Base-by-base conservation (phyloP, 2,329 filamentous ascomycete species). In the Ophiostoma triangulosporum region DNA sequence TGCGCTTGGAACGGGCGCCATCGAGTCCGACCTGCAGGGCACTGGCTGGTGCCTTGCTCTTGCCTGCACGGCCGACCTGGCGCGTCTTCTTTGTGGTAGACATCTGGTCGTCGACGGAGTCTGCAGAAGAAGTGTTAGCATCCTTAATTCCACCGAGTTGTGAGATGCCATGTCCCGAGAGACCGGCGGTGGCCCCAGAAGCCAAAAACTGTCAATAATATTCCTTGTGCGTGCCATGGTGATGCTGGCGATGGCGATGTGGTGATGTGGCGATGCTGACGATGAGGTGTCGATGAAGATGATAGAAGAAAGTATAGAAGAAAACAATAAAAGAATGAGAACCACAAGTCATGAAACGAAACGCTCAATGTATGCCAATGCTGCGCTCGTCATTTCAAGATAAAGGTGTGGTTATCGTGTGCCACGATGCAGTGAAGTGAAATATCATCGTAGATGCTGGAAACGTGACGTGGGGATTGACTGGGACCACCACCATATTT, bases 51-150 rank as follows among this genome's bases (percentile, higher is more conserved):
- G 32, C n/a, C 5, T 38, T 26, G 49, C 49, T 38, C 26, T 51
- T 22, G 32, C 49, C 15, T 0, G 24, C 15, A 15, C 7, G 15
- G 6, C 6, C 26, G 11, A 14, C 31, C 31, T 12, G 4, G 31
- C 9, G 3, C 15, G 8, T 6, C 26, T 20, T 31, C 20, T 29
- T 17, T 17, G 46, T n/a, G 8, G 15, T 82, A 15, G 29, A 3
- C 68, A 66, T 80, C 5, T 17, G 17, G 43, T 31, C 26, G 17
- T 46, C 11, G 2, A 46, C 70, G 27, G 12, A 69, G 58, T 55
- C 64, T 63, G 27, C n/a, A 17, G 26, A 5, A 46, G 17, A 14
- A n/a, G 4, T 29, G 43, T 46, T 46, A 46, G 43, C 15, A 46
- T 11, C 14, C 17, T n/a, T 15, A 26, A 29, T 9, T 9, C 26